phyloP scores from a whole-genome alignment of 352 stramenopile genomes.

The Peronospora belbahrii region DNA sequence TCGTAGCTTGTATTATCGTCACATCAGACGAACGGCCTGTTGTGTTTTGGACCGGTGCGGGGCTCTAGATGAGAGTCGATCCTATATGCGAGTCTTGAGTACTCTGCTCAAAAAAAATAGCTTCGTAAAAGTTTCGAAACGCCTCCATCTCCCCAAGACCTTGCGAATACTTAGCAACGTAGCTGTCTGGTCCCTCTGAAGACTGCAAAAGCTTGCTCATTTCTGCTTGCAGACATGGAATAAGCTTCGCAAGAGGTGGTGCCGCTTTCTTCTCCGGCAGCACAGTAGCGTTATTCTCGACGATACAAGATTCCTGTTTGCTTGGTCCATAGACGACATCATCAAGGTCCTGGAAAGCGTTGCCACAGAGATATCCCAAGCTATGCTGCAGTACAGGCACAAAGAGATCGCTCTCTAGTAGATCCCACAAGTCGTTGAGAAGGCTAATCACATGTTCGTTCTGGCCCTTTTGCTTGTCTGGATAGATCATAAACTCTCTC shows the following conservation, averaged over 20 bases:
- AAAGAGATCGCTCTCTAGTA: slow-evolving; percentile 75
- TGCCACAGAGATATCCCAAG: slow-evolving; percentile 65
- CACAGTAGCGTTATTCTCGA: slow-evolving; percentile 18
- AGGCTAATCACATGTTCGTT: slow-evolving; percentile 70
- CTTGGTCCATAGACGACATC: slow-evolving; percentile 57
- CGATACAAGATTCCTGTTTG: slow-evolving; percentile 11
- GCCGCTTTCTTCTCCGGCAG: slow-evolving; percentile 31
- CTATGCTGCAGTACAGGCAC: slow-evolving; percentile 60
- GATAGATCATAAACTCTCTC: slow-evolving; percentile 68
- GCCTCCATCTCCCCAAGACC: slow-evolving; percentile 65
- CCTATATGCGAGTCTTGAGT: slow-evolving; percentile 27
- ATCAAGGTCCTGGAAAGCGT: slow-evolving; percentile 75
- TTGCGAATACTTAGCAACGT: slow-evolving; percentile 70
- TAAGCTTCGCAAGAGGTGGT: slow-evolving; percentile 69
- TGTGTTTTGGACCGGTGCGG: not conserved
- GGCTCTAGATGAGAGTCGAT: slow-evolving; percentile 32
- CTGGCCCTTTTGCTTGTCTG: slow-evolving; percentile 58
- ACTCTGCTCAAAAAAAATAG: slow-evolving; percentile 71
- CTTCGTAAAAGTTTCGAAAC: slow-evolving; percentile 82
- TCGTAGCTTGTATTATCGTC: not conserved
- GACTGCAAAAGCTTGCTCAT: slow-evolving; percentile 61
- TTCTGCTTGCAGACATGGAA: slow-evolving; percentile 65
- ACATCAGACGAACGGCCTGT: not conserved
- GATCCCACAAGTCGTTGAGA: slow-evolving; percentile 76
- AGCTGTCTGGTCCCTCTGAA: slow-evolving; percentile 35